Conservation (phyloP, 1,284 basidiomycete genomes). For the Trametes pubescens region DNA sequence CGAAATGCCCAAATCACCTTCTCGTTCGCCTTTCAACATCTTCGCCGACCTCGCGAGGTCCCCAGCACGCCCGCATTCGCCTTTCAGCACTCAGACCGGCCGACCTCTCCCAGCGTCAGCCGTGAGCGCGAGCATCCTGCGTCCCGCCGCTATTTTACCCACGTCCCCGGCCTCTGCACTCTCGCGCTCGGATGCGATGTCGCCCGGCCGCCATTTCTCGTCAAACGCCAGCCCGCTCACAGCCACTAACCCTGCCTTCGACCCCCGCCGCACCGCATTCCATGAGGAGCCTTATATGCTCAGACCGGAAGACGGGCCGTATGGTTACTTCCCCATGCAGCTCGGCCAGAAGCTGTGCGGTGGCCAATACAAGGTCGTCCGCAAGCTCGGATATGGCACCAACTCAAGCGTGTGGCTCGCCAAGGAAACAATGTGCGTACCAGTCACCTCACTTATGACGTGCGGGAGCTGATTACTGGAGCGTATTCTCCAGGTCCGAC, state of each 20-base stretch:
- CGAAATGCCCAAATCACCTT: no score
- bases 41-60: background rate
- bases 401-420: conserved; percentile 4
- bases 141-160: no score
- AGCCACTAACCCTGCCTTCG: background rate
- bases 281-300: background rate
- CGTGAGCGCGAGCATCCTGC: background rate
- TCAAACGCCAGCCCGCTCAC: background rate
- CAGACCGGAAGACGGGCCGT: background rate
- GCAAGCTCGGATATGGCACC: conserved; percentile 2
- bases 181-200: background rate
- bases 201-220: background rate
- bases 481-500: background rate
- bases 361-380: background rate
- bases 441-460: background rate
- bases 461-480: background rate
- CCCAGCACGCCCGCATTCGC: background rate
- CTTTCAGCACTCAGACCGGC: no score
- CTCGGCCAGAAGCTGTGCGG: background rate
- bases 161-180: no score
- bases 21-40: no score
- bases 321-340: conserved; percentile 3
- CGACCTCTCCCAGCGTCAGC: background rate
- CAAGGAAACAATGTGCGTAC: background rate
- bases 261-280: background rate